Conservation (phyloP, 2,329 filamentous ascomycete species). For the Alternaria sp. region DNA sequence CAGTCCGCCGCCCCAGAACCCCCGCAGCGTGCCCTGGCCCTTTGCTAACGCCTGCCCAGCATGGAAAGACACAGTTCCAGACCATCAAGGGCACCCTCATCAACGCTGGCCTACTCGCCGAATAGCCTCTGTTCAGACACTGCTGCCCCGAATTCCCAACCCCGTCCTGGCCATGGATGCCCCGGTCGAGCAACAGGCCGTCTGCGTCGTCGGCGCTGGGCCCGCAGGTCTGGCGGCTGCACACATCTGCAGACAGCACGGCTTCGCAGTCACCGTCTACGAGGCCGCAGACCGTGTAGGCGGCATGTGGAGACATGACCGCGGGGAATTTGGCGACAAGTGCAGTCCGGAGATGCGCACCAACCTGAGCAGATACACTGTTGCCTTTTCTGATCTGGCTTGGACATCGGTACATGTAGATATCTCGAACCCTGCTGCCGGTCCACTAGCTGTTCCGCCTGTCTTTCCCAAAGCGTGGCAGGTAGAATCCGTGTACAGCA, state of each 20-base stretch:
- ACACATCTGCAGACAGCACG: constrained; percentile 72
- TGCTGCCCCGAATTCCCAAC: not conserved
- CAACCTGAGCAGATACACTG: constrained; percentile 79
- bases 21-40: not conserved
- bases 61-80: constrained; percentile 59
- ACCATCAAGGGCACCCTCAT: constrained; percentile 51
- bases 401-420: constrained; percentile 64
- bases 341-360: constrained; percentile 65
- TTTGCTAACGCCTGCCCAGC: constrained; percentile 32
- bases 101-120: constrained; percentile 39
- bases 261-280: constrained; percentile 72
- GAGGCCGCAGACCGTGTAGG: constrained; percentile 71
- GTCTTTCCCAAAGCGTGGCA: constrained; percentile 79
- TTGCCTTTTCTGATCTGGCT: constrained; percentile 68
- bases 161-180: not conserved
- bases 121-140: constrained; percentile 15
- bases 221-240: constrained; percentile 54
- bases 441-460: constrained; percentile 48
- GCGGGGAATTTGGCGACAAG: constrained; percentile 61
- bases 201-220: constrained; percentile 54
- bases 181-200: constrained; percentile 33
- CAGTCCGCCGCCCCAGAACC: constrained; percentile 37
- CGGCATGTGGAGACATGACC: constrained; percentile 72
- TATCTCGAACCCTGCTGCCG: constrained; percentile 20
- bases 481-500: constrained; percentile 35